These are phyloP conservation scores for Neoboletus subvelutipes DNA, from an alignment of 768 basidiomycete genomes.

Conservation along the genomic window DNA sequence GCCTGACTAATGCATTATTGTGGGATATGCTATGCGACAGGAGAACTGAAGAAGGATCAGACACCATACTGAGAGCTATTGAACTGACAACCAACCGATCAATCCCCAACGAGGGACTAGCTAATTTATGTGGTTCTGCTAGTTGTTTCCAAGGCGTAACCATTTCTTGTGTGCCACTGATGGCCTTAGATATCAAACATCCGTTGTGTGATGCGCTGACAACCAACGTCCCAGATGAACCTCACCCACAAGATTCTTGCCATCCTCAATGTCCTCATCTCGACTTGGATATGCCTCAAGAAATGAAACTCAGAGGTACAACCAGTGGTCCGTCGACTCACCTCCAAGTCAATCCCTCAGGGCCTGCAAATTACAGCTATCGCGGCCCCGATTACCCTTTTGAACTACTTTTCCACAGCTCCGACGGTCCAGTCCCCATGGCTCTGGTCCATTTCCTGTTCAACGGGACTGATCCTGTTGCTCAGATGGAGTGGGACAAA, in stretches of 20 bases:
- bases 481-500: constrained; percentile 9
- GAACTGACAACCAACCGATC: no score
- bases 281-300: not conserved
- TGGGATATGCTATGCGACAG: no score
- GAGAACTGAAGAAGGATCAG: no score
- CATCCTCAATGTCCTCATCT: constrained; percentile 6
- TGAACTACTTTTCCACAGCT: constrained; percentile 1
- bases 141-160: no score
- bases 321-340: not conserved
- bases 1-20: no score
- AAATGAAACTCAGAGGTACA: not conserved
- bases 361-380: constrained; percentile 12
- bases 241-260: not conserved
- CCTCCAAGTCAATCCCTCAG: not conserved
- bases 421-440: constrained; percentile 8
- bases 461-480: constrained; percentile 6
- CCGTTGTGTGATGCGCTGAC: not conserved
- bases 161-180: no score
- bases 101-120: no score
- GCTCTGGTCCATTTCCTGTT: constrained; percentile 9
- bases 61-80: no score
- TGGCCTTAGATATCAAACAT: not conserved
- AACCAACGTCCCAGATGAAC: not conserved
- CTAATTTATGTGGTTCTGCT: no score
- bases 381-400: constrained; percentile 12